Percentiles rank a stretch among this genome's conserved stretches.
Conservation (phyloP, 306 rosid species). For the Acacia melanoxylon region DNA sequence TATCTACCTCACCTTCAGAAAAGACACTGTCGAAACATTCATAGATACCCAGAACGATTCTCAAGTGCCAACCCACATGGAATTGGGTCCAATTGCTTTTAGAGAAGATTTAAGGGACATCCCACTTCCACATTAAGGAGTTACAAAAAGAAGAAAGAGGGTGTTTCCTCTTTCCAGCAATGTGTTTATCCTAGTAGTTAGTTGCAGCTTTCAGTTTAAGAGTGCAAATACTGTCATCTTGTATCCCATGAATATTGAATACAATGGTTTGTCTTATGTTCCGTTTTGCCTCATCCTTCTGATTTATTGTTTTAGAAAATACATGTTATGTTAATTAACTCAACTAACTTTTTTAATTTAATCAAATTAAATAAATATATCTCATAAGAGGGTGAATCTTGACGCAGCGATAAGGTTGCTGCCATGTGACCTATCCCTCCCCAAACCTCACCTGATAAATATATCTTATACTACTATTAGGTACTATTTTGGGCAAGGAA, state of each 20-base stretch:
- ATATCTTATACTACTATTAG: too few relatives aligned
- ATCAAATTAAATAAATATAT: too few relatives aligned
- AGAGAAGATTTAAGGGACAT: constrained; percentile 64
- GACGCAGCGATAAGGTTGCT: too few relatives aligned
- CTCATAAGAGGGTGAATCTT: too few relatives aligned
- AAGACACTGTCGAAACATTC: constrained; percentile 61
- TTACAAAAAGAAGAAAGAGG: not conserved
- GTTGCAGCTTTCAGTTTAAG: not conserved
- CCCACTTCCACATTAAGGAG: not conserved
- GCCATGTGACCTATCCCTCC: too few relatives aligned
- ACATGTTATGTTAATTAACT: too few relatives aligned
- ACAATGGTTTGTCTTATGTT: not conserved
- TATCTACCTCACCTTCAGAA: constrained; percentile 64
- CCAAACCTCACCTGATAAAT: too few relatives aligned
- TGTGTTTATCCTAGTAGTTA: not conserved
- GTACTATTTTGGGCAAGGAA: not conserved
- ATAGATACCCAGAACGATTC: constrained; percentile 45
- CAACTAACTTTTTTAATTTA: too few relatives aligned
- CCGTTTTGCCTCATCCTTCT: not conserved
- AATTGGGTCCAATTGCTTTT: constrained; percentile 38
- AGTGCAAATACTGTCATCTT: not conserved
- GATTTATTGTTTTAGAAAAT: not conserved
- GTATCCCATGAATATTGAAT: not conserved
- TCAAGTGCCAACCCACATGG: constrained; percentile 46
- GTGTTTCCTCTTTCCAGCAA: too few relatives aligned